A percentile compares a stretch with the other conserved stretches of the same genome.
Evolutionary conservation across 768 basidiomycete species (phyloP).

Genomic region (Termitomyces sp.): DNA sequence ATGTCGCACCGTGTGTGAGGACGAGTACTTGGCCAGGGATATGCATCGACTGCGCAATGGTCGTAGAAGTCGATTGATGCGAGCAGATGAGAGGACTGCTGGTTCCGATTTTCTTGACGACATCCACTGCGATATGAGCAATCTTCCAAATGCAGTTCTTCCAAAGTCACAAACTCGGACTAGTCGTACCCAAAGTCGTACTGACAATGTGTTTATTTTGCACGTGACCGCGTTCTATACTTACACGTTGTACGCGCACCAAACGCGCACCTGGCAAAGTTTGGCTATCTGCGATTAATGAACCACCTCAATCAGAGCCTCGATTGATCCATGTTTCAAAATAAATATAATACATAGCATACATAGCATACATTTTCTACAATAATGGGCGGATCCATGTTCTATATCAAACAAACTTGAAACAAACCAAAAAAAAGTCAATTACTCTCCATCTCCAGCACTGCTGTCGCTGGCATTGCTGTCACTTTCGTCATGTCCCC

Average conservation of each 20-base stretch:
- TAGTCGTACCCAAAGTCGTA: too few relatives aligned
- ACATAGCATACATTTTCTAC: not conserved
- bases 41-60: slow-evolving; percentile 24
- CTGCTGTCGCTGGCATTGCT: slow-evolving; percentile 79
- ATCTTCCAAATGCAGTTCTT: not conserved
- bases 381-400: too few relatives aligned
- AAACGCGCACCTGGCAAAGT: too few relatives aligned
- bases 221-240: too few relatives aligned
- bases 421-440: not conserved
- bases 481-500: slow-evolving; percentile 88
- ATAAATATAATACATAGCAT: not conserved
- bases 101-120: slow-evolving; percentile 10
- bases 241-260: too few relatives aligned
- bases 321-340: not conserved
- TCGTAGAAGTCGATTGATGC: slow-evolving; percentile 24
- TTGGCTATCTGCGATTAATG: too few relatives aligned
- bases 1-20: not conserved
- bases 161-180: too few relatives aligned
- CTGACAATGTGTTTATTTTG: too few relatives aligned
- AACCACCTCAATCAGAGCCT: not conserved
- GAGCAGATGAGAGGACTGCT: slow-evolving; percentile 17
- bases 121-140: slow-evolving; percentile 4
- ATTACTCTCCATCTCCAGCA: slow-evolving; percentile 11
- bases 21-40: slow-evolving; percentile 17
- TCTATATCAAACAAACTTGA: not conserved